A percentile compares a stretch with the other conserved stretches of the same genome.
Conservation (phyloP, 441 rosid genomes). For the Erodium moschatum region DNA sequence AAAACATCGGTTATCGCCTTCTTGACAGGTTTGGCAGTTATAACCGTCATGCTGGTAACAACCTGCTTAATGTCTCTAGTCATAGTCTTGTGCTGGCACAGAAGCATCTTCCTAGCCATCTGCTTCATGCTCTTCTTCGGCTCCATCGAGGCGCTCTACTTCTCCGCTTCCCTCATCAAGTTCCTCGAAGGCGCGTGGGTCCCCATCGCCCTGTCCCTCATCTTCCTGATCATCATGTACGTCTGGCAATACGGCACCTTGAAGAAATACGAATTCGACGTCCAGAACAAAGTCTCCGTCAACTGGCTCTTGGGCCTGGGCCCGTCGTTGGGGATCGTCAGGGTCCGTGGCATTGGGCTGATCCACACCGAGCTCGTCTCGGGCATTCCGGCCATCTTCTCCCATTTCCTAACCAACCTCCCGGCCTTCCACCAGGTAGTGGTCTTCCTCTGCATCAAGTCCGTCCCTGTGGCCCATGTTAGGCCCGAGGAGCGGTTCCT, state of each 20-base stretch:
- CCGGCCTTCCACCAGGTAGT: slow-evolving; percentile 89
- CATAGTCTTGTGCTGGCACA: slow-evolving; percentile 85
- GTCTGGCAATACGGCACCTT: slow-evolving; percentile 94
- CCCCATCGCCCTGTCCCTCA: slow-evolving; percentile 74
- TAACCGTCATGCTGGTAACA: slow-evolving; percentile 95
- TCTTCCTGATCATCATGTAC: slow-evolving; percentile 77
- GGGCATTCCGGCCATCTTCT: slow-evolving; percentile 89
- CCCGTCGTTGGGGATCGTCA: slow-evolving; percentile 79
- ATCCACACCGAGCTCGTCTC: slow-evolving; percentile 84
- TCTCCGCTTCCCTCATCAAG: slow-evolving; percentile 90
- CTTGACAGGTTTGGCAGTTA: slow-evolving; percentile 74
- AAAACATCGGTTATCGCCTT: background rate
- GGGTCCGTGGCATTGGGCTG: slow-evolving; percentile 87
- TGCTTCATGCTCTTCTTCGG: slow-evolving; percentile 73
- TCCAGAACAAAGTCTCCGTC: slow-evolving; percentile 84
- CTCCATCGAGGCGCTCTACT: slow-evolving; percentile 74
- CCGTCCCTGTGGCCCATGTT: slow-evolving; percentile 79
- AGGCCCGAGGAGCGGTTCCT: slow-evolving; percentile 81
- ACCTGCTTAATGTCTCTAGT: slow-evolving; percentile 74
- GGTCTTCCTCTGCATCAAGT: slow-evolving; percentile 81
- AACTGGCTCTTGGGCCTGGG: slow-evolving; percentile 94
- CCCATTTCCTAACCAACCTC: slow-evolving; percentile 90
- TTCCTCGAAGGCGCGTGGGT: slow-evolving; percentile 98
- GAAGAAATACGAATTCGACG: slow-evolving; percentile 78
- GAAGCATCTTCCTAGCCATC: slow-evolving; percentile 59